Base-by-base conservation (phyloP, 1,284 basidiomycete genomes). In the Ganoderma sinense region DNA sequence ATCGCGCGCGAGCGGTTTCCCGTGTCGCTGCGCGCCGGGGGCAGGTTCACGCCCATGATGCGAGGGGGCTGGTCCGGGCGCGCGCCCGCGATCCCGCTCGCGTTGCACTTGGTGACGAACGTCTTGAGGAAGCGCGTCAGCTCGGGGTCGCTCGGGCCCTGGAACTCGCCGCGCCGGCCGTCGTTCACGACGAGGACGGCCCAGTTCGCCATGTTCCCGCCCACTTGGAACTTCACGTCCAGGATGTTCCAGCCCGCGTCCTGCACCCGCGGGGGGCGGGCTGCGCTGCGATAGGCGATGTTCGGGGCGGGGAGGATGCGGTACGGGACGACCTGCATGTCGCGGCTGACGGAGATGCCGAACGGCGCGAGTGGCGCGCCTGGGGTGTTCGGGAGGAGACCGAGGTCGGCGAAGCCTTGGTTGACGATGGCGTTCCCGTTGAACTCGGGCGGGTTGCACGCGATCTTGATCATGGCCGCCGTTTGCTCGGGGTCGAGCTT, bases 221-320 rank as follows among this genome's bases (percentile, higher is more conserved):
- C 86, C 2, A 76, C 75, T 39, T 90, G 88, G 76, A 93, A 92
- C 75, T 88, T 87, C 64, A 91, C 88, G 29, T 90, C 83, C 33
- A 90, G 76, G 64, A 93, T 88, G 71, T 94, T 94, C 93, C 93
- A 94, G 33, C 86, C 85, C 0, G 89, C 93, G 51, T 90, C 86
- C 33, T 74, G 80, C 16, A 88, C 83, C 8, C 79, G 83, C 2
- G 64, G 61, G 20, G 80, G 78, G 10, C 74, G 78, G 1, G 43
- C 29, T 0, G 88, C 88, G 6, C 70, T 78, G 61, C 79, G 81
- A 75, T 94, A 94, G 2, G 82, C 81, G 45, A 94, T 74, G 1
- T 73, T 72, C 0, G 93, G 93, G 0, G 90, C 79, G 0, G 81
- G 82, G 2, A 94, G 85, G 66, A 91, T 84, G 23, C 93, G 86